These are phyloP conservation scores for Kodamaea anthophila DNA, from an alignment of 1,139 yeast genomes.

Conservation along the genomic window DNA sequence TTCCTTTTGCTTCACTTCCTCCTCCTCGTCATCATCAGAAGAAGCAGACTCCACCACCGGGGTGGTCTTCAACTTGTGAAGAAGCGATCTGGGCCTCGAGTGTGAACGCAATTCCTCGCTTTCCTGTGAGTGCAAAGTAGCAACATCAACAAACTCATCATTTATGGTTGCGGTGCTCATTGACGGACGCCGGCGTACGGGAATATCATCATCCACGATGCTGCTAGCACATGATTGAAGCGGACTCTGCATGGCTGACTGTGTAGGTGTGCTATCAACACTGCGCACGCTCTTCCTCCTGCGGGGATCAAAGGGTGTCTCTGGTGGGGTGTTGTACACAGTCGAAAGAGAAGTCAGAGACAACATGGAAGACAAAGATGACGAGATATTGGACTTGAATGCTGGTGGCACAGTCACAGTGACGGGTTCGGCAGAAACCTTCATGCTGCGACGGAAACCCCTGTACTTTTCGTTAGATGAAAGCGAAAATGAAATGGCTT, in stretches of 20 bases:
- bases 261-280: conserved; percentile 7
- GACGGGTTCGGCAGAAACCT: conserved; percentile 20
- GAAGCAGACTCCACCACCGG: conserved; percentile 4
- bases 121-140: conserved; percentile 3
- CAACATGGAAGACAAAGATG: conserved; percentile 12
- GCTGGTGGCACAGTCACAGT: conserved; percentile 16
- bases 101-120: conserved; percentile 1
- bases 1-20: conserved; percentile 4
- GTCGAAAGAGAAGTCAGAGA: conserved; percentile 12
- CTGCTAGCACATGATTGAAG: conserved; percentile 11
- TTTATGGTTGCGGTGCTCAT: conserved; percentile 4
- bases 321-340: conserved; percentile 11
- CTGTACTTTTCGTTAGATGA: conserved; percentile 33
- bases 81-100: conserved; percentile 1
- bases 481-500: conserved; percentile 15
- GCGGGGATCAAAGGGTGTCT: conserved; percentile 19
- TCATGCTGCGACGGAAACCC: conserved; percentile 40
- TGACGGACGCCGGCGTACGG: conserved; percentile 11
- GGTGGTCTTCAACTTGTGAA: conserved; percentile 2
- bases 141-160: conserved; percentile 4
- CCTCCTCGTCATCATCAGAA: conserved; percentile 6
- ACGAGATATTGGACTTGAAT: conserved; percentile 11
- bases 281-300: conserved; percentile 11
- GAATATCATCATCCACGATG: conserved; percentile 10
- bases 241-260: conserved; percentile 4